Percentiles rank a stretch among this genome's conserved stretches.
Conservation (phyloP, 2,329 filamentous ascomycete species). For the Trichoderma harzianum region DNA sequence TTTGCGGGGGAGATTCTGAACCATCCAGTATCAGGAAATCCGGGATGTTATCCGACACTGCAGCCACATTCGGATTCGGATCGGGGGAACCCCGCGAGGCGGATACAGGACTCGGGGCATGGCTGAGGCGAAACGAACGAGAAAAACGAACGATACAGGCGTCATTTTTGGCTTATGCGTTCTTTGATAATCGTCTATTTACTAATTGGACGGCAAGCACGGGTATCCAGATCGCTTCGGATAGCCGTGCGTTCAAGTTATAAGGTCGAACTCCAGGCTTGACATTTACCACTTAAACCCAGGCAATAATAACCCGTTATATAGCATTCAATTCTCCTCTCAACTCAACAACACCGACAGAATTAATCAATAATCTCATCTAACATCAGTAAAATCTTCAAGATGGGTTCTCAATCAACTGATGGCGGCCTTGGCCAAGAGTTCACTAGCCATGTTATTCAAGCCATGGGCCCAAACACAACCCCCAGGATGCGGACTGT, state of each 20-base stretch:
- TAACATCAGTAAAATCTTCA: neutral
- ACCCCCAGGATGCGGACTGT: constrained; percentile 65
- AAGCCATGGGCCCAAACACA: constrained; percentile 70
- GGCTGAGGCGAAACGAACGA: neutral
- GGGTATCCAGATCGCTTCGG: neutral
- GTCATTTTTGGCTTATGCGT: neutral
- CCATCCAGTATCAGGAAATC: neutral
- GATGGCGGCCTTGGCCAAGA: constrained; percentile 35
- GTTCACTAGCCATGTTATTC: constrained; percentile 72
- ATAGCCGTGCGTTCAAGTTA: neutral
- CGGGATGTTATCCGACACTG: constrained; percentile 6
- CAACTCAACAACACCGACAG: neutral
- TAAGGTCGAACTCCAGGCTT: neutral
- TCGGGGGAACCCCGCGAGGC: constrained; percentile 2
- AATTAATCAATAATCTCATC: neutral
- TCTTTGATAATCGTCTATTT: neutral
- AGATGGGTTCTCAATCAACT: constrained; percentile 4
- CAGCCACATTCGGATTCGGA: constrained; percentile 13
- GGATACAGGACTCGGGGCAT: neutral
- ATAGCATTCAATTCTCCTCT: neutral
- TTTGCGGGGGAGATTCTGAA: neutral
- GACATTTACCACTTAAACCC: neutral
- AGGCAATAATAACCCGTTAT: neutral
- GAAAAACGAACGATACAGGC: neutral
- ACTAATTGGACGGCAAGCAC: neutral